Evolutionary conservation across 345 rosid species (phyloP), one percentile per base, ranked within the genome.

Genomic region (Physaria fendleri): DNA sequence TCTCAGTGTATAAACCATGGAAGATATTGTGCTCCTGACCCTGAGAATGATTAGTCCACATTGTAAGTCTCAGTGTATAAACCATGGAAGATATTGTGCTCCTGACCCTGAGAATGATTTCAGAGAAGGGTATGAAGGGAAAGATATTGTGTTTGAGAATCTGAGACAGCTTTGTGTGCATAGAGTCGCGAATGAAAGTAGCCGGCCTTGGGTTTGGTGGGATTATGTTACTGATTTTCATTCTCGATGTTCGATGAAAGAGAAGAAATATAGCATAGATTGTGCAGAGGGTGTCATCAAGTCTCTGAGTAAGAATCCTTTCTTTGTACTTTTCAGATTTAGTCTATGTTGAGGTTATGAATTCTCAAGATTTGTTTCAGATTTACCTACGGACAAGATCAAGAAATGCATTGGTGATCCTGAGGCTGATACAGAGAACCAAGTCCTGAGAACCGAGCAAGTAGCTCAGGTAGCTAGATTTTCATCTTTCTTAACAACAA

Each of bases 161-260:
- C 65, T 92, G 73, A 86, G 96, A 73, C 98, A 92, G 76, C 96
- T 92, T 17, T 92, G 98, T 65, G 98, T 92, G 59, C 96, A 88
- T 59, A 72, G 93, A 68, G 86, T 88, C 15, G 87, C 91, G 6
- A 92, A 81, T 16, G 89, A 81, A 75, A 81, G 76, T 53, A 67
- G 69, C 15, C 73, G 79, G 25, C 60, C 91, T 22, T 86, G 98
- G 98, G 82, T 86, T 63, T 92, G 96, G 98, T 92, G 98, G 96
- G 96, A 92, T 25, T 92, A 78, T 23, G 98, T 86, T 5, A 92
- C 93, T 0, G 98, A 92, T 74, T 92, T 88, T 58, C 96, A 92
- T 40, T 71, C 87, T 72, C 77, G 95, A 28, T 92, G 98, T 61
- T 88, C 97, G n/a, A 92, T 92, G 98, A 84, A 86, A 82, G 82